These are phyloP conservation scores for Linum lewisii DNA, from an alignment of 345 rosid genomes.

Conservation along the genomic window DNA sequence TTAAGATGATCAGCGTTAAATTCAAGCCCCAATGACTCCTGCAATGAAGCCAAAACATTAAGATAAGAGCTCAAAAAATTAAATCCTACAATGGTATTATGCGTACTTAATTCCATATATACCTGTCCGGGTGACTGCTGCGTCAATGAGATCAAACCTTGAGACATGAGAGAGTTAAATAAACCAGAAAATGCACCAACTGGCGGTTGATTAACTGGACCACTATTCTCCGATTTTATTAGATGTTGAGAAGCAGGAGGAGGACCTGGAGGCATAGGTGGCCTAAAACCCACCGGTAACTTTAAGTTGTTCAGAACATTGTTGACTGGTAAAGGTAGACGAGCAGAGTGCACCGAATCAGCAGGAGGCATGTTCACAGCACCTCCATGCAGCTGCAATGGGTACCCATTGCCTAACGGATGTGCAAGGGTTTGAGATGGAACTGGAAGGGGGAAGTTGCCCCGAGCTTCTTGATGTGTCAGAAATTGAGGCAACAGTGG, in stretches of 20 bases:
- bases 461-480: slow-evolving; percentile 32
- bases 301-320: slow-evolving; percentile 30
- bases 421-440: slow-evolving; percentile 37
- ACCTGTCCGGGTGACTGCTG: slow-evolving; percentile 65
- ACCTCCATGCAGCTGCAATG: slow-evolving; percentile 32
- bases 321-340: slow-evolving; percentile 34
- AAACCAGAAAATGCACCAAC: slow-evolving; percentile 67
- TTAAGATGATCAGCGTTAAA: slow-evolving; percentile 75
- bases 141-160: slow-evolving; percentile 76
- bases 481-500: slow-evolving; percentile 38
- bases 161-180: slow-evolving; percentile 75
- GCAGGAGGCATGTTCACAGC: slow-evolving; percentile 22
- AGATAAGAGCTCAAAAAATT: slow-evolving; percentile 15
- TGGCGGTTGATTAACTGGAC: slow-evolving; percentile 36
- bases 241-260: slow-evolving; percentile 36
- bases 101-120: slow-evolving; percentile 3
- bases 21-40: slow-evolving; percentile 72
- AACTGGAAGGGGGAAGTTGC: slow-evolving; percentile 24
- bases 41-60: slow-evolving; percentile 22
- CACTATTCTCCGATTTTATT: slow-evolving; percentile 35
- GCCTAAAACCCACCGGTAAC: slow-evolving; percentile 34
- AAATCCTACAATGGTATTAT: neutral
- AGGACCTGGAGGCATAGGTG: slow-evolving; percentile 53
- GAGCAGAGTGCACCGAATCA: slow-evolving; percentile 23
- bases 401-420: slow-evolving; percentile 37